Evolutionary conservation across 768 basidiomycete species (phyloP), one percentile per base, ranked within the genome.

Genomic region (Pisolithus albus): DNA sequence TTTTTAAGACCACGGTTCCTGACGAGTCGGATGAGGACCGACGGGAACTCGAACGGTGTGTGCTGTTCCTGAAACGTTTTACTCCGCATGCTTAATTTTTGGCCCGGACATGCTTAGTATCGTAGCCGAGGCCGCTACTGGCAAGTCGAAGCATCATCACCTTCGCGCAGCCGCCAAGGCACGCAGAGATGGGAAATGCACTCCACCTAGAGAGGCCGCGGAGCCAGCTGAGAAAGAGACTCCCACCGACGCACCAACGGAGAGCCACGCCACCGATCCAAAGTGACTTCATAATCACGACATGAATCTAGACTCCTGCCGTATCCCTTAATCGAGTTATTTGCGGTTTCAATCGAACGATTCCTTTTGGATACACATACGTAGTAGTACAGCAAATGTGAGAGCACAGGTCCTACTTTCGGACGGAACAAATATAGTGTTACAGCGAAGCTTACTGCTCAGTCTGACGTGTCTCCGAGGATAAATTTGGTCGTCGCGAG

Each of bases 21-120:
- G 95, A 98, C 63, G 92, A 90, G 64, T 84, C 89, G 7, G 94
- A 96, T 62, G 87, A 88, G 64, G 96, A 96, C 62, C 82, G 96
- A 23, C 79, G 96, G 45, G 92, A 97, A 68, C 80, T 99, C 18
- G 96, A 99, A 70, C 75, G 92, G 88, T 91, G 59, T 24, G 83
- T 64, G 8, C 9, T 24, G 4, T 8, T 4, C 10, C 11, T n/a
- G 24, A 32, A 4, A 19, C 5, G 7, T 7, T 5, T 48, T 36
- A 40, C 30, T 32, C 37, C 4, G 37, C 15, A 36, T 49, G 24
- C 46, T 57, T 38, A 61, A 19, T 44, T 40, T 50, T n/a, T 24
- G 32, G 30, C 39, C 28, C 9, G 16, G 15, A 15, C 23, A 23
- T 34, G 26, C 45, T 39, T 59, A 91, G 88, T 52, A 87, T 92